Percentiles rank a stretch among this genome's conserved stretches.
Conservation (phyloP, 2,329 filamentous ascomycete species). For the Karstenula rhodostoma region DNA sequence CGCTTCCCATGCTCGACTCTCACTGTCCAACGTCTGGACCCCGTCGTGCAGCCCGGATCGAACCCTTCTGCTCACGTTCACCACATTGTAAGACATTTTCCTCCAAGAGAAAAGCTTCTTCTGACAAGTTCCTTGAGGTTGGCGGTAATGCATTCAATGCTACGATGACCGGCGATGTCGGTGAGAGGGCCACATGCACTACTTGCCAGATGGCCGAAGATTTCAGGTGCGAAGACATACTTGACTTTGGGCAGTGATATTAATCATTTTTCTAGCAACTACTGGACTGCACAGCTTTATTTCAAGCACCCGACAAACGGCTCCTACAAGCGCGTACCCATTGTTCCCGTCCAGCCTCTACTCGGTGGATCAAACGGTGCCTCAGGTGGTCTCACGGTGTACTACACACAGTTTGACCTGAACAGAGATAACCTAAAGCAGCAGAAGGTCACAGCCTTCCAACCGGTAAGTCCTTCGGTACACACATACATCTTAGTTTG, state of each 20-base stretch:
- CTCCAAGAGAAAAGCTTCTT: no score
- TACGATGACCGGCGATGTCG: slow-evolving; percentile 35
- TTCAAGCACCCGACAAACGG: slow-evolving; percentile 39
- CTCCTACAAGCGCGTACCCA: slow-evolving; percentile 34
- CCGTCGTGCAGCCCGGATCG: slow-evolving; percentile 32
- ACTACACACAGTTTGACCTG: slow-evolving; percentile 45
- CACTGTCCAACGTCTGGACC: slow-evolving; percentile 37
- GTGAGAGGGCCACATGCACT: slow-evolving; percentile 32
- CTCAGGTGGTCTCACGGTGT: slow-evolving; percentile 36
- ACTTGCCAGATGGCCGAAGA: slow-evolving; percentile 37
- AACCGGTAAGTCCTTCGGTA: slow-evolving; percentile 24
- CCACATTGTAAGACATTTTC: slow-evolving; percentile 24
- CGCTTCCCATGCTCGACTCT: slow-evolving; percentile 40
- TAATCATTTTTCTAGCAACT: slow-evolving; percentile 16
- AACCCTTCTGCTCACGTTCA: slow-evolving; percentile 35
- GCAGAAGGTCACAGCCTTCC: slow-evolving; percentile 30
- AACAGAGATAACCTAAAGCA: slow-evolving; percentile 36
- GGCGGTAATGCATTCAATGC: slow-evolving; percentile 40
- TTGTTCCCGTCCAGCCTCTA: slow-evolving; percentile 33
- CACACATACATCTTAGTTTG: background rate
- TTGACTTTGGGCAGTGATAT: background rate
- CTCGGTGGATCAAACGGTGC: slow-evolving; percentile 34
- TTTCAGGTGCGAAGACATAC: slow-evolving; percentile 12
- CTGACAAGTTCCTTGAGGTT: slow-evolving; percentile 3
- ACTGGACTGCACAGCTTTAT: slow-evolving; percentile 36